A percentile compares a stretch with the other conserved stretches of the same genome.
Conservation (phyloP, 768 basidiomycete species). For the Galerina sulciceps region DNA sequence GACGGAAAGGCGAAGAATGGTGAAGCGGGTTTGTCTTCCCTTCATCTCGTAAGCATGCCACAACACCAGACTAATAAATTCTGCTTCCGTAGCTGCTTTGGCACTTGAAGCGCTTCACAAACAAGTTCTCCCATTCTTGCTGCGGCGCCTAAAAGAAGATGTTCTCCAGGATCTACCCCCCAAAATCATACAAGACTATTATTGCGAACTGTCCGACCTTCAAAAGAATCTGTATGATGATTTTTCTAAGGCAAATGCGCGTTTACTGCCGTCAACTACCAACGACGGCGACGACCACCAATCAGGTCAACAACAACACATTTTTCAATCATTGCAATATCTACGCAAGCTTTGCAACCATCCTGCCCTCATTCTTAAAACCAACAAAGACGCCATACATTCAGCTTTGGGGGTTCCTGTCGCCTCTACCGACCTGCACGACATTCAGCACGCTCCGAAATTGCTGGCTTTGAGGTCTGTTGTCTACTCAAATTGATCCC, state of each 20-base stretch:
- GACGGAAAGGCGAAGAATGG: slow-evolving; percentile 95
- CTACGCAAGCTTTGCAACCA: slow-evolving; percentile 98
- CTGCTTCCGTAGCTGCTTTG: slow-evolving; percentile 67
- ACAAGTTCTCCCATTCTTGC: slow-evolving; percentile 97
- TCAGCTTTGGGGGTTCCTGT: slow-evolving; percentile 55
- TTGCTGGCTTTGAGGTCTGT: slow-evolving; percentile 86
- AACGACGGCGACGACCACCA: slow-evolving; percentile 40
- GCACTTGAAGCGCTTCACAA: slow-evolving; percentile 97
- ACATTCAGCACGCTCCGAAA: slow-evolving; percentile 94
- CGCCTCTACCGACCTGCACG: slow-evolving; percentile 55
- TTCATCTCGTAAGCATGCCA: neutral
- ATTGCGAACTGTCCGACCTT: slow-evolving; percentile 94
- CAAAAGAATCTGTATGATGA: slow-evolving; percentile 96
- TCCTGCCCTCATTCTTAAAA: slow-evolving; percentile 88
- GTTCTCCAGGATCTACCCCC: slow-evolving; percentile 95
- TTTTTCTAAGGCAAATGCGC: slow-evolving; percentile 81
- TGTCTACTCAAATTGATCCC: slow-evolving; percentile 2
- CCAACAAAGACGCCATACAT: slow-evolving; percentile 60
- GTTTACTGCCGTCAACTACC: slow-evolving; percentile 59
- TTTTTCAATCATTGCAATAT: slow-evolving; percentile 98
- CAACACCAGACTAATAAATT: neutral
- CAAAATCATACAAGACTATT: slow-evolving; percentile 99
- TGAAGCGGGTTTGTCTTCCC: slow-evolving; percentile 78
- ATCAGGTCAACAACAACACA: slow-evolving; percentile 77
- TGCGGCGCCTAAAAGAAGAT: slow-evolving; percentile 96